Percentiles rank a stretch among this genome's conserved stretches.
These are phyloP conservation scores for Talaromyces sp. DNA, from an alignment of 2,329 filamentous ascomycete species.

Conservation along the genomic window DNA sequence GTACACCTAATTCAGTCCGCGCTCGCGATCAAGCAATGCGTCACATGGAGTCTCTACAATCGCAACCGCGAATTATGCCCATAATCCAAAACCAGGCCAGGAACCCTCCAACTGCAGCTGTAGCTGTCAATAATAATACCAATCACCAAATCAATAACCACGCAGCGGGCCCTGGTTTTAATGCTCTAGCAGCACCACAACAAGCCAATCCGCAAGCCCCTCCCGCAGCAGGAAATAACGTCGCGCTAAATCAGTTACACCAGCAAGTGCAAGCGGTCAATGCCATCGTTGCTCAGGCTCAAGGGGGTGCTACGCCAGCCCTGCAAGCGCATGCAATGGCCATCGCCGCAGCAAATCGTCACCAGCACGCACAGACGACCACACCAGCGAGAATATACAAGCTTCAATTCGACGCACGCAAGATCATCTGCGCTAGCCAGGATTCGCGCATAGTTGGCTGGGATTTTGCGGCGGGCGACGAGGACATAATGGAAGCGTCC, in stretches of 20 bases:
- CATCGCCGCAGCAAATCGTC: slow-evolving; percentile 11
- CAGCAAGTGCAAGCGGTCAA: slow-evolving; percentile 10
- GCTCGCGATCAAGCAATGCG: slow-evolving; percentile 17
- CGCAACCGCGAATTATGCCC: slow-evolving; percentile 4
- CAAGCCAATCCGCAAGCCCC: slow-evolving; percentile 12
- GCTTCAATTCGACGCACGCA: slow-evolving; percentile 87
- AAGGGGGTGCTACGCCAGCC: background rate
- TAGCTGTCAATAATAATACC: slow-evolving; percentile 21
- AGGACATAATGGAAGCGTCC: slow-evolving; percentile 71
- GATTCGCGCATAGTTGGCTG: slow-evolving; percentile 89
- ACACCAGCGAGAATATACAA: slow-evolving; percentile 75
- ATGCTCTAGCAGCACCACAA: slow-evolving; percentile 2
- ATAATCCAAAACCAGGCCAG: slow-evolving; percentile 28
- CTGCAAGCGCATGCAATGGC: slow-evolving; percentile 7
- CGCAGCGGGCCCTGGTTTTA: background rate
- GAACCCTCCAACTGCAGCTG: slow-evolving; percentile 25
- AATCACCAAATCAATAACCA: background rate
- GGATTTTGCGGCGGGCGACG: slow-evolving; percentile 91
- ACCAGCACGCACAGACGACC: slow-evolving; percentile 20
- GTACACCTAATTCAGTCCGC: slow-evolving; percentile 13
- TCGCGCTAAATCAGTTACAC: slow-evolving; percentile 17
- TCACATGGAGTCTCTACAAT: slow-evolving; percentile 3
- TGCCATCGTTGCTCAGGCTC: slow-evolving; percentile 11
- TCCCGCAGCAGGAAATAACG: background rate
- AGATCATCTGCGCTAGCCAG: slow-evolving; percentile 93